These are phyloP conservation scores for Colletotrichum horii DNA, from an alignment of 2,329 filamentous ascomycete species.

Conservation along the genomic window DNA sequence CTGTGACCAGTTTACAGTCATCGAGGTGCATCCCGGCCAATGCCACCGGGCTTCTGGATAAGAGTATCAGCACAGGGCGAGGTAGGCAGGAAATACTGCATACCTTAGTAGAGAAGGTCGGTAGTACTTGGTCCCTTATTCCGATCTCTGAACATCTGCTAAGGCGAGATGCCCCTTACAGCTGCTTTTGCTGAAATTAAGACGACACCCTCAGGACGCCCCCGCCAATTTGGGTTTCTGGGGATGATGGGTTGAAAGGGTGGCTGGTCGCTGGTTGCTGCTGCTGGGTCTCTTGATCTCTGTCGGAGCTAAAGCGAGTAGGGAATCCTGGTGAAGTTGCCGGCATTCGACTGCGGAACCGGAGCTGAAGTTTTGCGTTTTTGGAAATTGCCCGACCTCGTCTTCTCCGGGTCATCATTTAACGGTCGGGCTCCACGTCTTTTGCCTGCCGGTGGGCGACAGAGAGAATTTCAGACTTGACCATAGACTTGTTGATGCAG, in stretches of 20 bases:
- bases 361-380: background rate
- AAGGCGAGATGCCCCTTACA: constrained; percentile 18
- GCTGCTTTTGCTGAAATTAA: constrained; percentile 7
- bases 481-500: background rate
- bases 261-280: background rate
- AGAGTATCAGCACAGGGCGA: background rate
- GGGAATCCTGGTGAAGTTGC: background rate
- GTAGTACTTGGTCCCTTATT: constrained; percentile 25
- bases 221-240: background rate
- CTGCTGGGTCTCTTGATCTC: background rate
- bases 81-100: no score
- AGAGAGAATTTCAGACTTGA: background rate
- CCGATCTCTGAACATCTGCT: constrained; percentile 24
- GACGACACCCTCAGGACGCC: constrained; percentile 11
- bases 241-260: background rate
- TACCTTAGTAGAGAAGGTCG: background rate
- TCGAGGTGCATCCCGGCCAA: background rate
- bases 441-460: background rate
- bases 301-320: background rate
- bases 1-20: background rate
- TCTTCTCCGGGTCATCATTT: background rate
- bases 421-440: background rate
- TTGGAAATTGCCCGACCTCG: background rate
- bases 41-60: background rate
- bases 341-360: constrained; percentile 6